A percentile compares a stretch with the other conserved stretches of the same genome.
Evolutionary conservation across 139 green algal species (phyloP).

Genomic region (Klebsormidium nitens): DNA sequence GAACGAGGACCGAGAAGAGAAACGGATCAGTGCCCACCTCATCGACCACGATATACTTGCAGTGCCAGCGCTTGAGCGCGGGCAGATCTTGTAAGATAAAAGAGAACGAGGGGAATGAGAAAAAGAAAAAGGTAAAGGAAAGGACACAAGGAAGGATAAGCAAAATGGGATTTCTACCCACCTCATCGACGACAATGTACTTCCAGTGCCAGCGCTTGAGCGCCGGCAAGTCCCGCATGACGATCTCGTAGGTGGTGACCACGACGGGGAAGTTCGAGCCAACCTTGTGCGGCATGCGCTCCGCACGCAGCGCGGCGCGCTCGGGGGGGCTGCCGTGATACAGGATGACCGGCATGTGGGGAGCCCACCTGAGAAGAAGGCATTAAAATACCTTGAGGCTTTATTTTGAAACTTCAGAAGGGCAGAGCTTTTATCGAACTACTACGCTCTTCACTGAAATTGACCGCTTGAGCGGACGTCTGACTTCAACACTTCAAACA

Average conservation of each 20-base stretch:
- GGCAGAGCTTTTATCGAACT: too few relatives aligned
- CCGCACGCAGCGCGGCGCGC: constrained; percentile 48
- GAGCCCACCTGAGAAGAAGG: constrained; percentile 24
- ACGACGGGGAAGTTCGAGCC: constrained; percentile 75
- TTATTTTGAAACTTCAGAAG: too few relatives aligned
- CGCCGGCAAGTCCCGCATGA: constrained; percentile 76
- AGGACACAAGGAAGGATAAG: background rate
- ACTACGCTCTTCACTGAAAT: too few relatives aligned
- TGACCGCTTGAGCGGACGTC: too few relatives aligned
- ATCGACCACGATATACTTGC: constrained; percentile 50
- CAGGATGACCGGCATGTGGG: constrained; percentile 71
- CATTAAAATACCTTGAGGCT: too few relatives aligned
- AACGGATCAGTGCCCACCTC: too few relatives aligned
- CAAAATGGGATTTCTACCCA: too few relatives aligned
- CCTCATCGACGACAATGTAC: constrained; percentile 48
- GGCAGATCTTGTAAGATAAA: constrained; percentile 83
- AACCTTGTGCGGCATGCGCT: background rate
- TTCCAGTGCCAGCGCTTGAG: constrained; percentile 65
- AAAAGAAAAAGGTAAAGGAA: background rate
- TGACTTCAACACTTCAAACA: too few relatives aligned
- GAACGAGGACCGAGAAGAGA: too few relatives aligned
- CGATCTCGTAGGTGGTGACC: constrained; percentile 91
- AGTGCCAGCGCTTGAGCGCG: constrained; percentile 64
- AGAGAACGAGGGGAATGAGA: constrained; percentile 83
- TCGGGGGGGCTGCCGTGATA: constrained; percentile 85